Percentiles rank a stretch among this genome's conserved stretches.
These are phyloP conservation scores for Lentinus tigrinus DNA, from an alignment of 768 basidiomycete species.

Conservation along the genomic window DNA sequence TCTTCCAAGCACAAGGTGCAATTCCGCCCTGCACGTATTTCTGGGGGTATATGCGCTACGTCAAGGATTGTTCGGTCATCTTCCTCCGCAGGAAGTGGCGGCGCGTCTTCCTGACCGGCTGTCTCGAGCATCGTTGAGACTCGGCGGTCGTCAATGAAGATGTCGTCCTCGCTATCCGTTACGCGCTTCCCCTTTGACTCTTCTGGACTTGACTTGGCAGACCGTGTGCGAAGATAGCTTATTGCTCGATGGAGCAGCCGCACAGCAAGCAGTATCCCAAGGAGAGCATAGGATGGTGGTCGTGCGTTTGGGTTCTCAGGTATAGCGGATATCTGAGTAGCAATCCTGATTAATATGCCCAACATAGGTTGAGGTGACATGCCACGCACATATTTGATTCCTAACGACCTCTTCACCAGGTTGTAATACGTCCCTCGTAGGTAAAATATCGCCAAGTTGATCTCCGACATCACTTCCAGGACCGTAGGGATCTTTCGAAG, in stretches of 20 bases:
- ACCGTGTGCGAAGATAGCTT: slow-evolving; percentile 39
- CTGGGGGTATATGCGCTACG: slow-evolving; percentile 51
- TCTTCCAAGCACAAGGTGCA: slow-evolving; percentile 88
- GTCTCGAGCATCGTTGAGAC: slow-evolving; percentile 55
- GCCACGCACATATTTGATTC: slow-evolving; percentile 62
- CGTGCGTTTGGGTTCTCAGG: slow-evolving; percentile 68
- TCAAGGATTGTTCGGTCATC: slow-evolving; percentile 70
- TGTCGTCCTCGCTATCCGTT: slow-evolving; percentile 35
- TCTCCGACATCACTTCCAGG: slow-evolving; percentile 60
- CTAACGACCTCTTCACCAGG: slow-evolving; percentile 61
- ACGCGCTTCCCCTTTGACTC: slow-evolving; percentile 37
- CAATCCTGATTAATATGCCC: not conserved
- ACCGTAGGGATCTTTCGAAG: slow-evolving; percentile 43
- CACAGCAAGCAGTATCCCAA: slow-evolving; percentile 70
- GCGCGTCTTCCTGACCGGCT: slow-evolving; percentile 51
- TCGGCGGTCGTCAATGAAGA: slow-evolving; percentile 58
- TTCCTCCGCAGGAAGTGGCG: slow-evolving; percentile 61
- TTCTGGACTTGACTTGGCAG: slow-evolving; percentile 11
- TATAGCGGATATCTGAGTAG: slow-evolving; percentile 66
- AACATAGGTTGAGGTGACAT: not conserved
- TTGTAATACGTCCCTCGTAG: slow-evolving; percentile 79
- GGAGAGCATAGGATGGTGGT: slow-evolving; percentile 84
- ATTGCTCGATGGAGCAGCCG: slow-evolving; percentile 65
- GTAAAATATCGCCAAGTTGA: slow-evolving; percentile 83
- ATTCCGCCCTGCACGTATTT: slow-evolving; percentile 55